A percentile compares a stretch with the other conserved stretches of the same genome.
These are phyloP conservation scores for Asterophora parasitica DNA, from an alignment of 768 basidiomycete genomes.

Conservation along the genomic window DNA sequence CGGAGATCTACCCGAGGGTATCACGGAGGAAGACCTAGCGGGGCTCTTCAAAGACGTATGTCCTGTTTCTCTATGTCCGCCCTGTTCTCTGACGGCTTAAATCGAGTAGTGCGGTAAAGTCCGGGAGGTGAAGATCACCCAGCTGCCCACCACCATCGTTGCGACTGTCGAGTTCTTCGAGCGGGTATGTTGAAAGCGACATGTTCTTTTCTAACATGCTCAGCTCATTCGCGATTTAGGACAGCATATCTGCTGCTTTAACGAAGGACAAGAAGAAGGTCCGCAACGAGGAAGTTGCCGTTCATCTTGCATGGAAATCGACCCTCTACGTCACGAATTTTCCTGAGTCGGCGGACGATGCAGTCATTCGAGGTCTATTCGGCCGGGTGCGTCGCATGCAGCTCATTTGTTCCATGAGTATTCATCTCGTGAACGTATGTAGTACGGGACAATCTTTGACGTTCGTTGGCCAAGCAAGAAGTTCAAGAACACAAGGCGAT, in stretches of 20 bases:
- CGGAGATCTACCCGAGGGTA: constrained; percentile 53
- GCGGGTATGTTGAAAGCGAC: constrained; percentile 35
- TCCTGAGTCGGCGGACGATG: constrained; percentile 79
- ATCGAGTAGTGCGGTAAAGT: constrained; percentile 72
- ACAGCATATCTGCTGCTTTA: constrained; percentile 77
- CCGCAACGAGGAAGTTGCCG: constrained; percentile 68
- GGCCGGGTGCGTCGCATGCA: constrained; percentile 48
- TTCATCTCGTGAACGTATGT: neutral
- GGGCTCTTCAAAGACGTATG: constrained; percentile 81
- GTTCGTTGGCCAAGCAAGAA: constrained; percentile 98
- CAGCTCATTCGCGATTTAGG: constrained; percentile 36
- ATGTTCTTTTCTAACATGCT: neutral
- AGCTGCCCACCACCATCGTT: constrained; percentile 52
- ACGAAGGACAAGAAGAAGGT: constrained; percentile 94
- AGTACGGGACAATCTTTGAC: constrained; percentile 92
- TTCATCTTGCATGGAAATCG: constrained; percentile 90
- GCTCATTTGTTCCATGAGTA: constrained; percentile 5
- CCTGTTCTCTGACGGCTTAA: neutral
- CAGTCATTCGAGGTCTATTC: constrained; percentile 70
- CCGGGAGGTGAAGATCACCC: constrained; percentile 78
- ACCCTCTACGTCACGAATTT: constrained; percentile 97
- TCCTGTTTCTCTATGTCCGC: constrained; percentile 1
- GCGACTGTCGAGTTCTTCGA: constrained; percentile 88
- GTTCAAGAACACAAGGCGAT: constrained; percentile 85
- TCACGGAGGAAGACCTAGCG: constrained; percentile 62